Percentiles rank a stretch among this genome's conserved stretches.
phyloP scores from a whole-genome alignment of 2,329 filamentous ascomycete species.

The Trichoderma cornu-damae region DNA sequence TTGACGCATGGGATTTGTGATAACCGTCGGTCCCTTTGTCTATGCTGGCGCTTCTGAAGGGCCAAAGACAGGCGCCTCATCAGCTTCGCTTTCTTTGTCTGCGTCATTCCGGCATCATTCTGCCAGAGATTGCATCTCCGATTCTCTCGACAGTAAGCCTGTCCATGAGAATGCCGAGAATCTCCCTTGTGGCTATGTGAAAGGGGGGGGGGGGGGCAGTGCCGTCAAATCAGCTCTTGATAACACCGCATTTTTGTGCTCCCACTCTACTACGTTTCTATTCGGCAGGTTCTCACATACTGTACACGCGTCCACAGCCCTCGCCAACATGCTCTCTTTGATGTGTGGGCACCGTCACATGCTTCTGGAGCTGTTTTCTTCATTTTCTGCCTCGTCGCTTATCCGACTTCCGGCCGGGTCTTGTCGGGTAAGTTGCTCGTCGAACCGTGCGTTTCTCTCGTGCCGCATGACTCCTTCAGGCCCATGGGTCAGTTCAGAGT shows the following conservation, averaged over 20 bases:
- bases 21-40: background rate
- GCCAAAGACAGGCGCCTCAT: background rate
- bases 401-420: background rate
- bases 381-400: background rate
- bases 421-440: background rate
- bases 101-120: background rate
- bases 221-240: background rate
- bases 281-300: no score
- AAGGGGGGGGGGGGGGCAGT: no score
- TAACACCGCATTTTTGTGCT: constrained; percentile 1
- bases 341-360: background rate
- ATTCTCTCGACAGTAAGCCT: background rate
- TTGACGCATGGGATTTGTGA: background rate
- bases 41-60: background rate
- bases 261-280: background rate
- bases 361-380: background rate
- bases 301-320: background rate
- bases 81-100: background rate
- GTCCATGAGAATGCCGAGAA: background rate
- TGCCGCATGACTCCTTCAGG: background rate
- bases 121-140: background rate
- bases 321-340: background rate
- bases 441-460: background rate
- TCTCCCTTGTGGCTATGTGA: background rate
- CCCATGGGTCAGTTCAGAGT: background rate